Conservation (phyloP, 2,329 filamentous ascomycete species). For the Aspergillus sp. region DNA sequence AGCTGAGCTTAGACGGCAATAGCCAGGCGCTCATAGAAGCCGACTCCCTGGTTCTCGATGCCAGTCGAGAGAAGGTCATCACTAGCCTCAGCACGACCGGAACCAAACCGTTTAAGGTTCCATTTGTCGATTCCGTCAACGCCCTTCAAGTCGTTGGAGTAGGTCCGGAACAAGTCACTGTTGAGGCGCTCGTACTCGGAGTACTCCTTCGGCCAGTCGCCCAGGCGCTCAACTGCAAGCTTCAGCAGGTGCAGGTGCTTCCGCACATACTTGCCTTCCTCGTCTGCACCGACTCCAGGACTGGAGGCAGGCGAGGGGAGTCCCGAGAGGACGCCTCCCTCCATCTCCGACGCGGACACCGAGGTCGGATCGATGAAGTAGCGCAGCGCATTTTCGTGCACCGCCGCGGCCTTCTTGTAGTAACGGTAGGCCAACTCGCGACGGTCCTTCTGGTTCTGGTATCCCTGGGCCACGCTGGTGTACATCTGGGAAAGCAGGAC, state of each 20-base stretch:
- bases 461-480: slow-evolving; percentile 45
- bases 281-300: background rate
- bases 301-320: background rate
- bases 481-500: slow-evolving; percentile 55
- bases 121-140: slow-evolving; percentile 52
- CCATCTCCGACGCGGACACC: slow-evolving; percentile 26
- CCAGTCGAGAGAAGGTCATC: slow-evolving; percentile 29
- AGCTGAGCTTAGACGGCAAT: slow-evolving; percentile 9
- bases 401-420: slow-evolving; percentile 41
- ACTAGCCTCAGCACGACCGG: slow-evolving; percentile 48
- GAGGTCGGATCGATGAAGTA: slow-evolving; percentile 35
- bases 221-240: slow-evolving; percentile 41
- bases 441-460: slow-evolving; percentile 35
- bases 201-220: slow-evolving; percentile 50
- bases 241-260: slow-evolving; percentile 43
- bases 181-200: slow-evolving; percentile 52
- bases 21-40: slow-evolving; percentile 11
- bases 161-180: slow-evolving; percentile 47
- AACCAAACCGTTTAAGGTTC: slow-evolving; percentile 49
- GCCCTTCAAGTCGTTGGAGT: slow-evolving; percentile 43
- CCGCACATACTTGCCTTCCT: slow-evolving; percentile 33
- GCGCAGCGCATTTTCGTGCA: slow-evolving; percentile 44
- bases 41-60: slow-evolving; percentile 4
- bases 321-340: background rate
- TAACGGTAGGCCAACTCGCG: slow-evolving; percentile 41